Base-by-base conservation (phyloP, 352 stramenopile species). In the Pythium insidiosum region DNA sequence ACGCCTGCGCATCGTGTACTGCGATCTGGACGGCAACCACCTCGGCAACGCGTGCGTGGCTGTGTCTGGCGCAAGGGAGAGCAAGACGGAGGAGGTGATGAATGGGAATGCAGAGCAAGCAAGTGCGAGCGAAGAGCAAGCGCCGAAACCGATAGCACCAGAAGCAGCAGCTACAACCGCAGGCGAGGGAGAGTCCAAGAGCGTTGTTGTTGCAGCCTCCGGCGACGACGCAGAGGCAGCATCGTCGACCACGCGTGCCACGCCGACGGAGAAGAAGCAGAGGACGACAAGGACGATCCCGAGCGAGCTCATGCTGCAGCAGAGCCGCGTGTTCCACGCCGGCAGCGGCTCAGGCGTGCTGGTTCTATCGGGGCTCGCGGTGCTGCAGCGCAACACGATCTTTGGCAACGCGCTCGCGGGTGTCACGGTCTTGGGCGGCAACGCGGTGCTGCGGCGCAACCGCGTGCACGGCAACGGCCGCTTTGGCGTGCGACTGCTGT, bases 181-280 rank as follows among this genome's bases (percentile, higher is more conserved):
- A n/a, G n/a, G n/a, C n/a, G n/a, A n/a, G n/a, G n/a, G n/a, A n/a
- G n/a, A n/a, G n/a, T n/a, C n/a, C n/a, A n/a, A n/a, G n/a, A n/a
- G n/a, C n/a, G n/a, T n/a, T n/a, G n/a, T n/a, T n/a, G n/a, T n/a
- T n/a, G n/a, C n/a, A n/a, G n/a, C n/a, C n/a, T n/a, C n/a, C n/a
- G n/a, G n/a, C n/a, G n/a, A n/a, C n/a, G n/a, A n/a, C n/a, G n/a
- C n/a, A n/a, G n/a, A n/a, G n/a, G n/a, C n/a, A n/a, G n/a, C n/a
- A n/a, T n/a, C n/a, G n/a, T n/a, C n/a, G n/a, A n/a, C n/a, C n/a
- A 91, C 18, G 68, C 75, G 10, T 88, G 75, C 23, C 53, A 83
- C 5, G 68, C 62, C n/a, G n/a, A n/a, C n/a, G n/a, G n/a, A n/a
- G n/a, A n/a, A n/a, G n/a, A n/a, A n/a, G n/a, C n/a, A n/a, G n/a